Evolutionary conservation across 345 rosid species (phyloP).

Genomic region (Aethionema arabicum): DNA sequence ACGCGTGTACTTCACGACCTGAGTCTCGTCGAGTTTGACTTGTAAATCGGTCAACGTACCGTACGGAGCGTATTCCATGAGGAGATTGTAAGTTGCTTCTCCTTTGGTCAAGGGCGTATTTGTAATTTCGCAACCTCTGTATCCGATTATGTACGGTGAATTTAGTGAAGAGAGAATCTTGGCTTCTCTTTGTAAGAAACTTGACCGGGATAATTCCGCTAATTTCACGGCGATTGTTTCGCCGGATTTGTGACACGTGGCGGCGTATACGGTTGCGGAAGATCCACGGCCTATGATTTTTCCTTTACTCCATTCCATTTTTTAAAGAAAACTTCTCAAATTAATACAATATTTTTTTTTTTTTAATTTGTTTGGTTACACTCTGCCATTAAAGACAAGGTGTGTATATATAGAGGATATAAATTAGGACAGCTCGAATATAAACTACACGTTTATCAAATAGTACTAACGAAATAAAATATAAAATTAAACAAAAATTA

Average conservation of each 20-base stretch:
- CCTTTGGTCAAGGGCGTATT: conserved; percentile 33
- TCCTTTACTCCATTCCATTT: conserved; percentile 73
- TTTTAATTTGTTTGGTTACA: conserved; percentile 16
- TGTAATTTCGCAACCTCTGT: conserved; percentile 57
- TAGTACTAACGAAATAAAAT: no score
- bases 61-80: conserved; percentile 62
- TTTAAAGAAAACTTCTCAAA: background rate
- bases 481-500: no score
- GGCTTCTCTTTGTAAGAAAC: conserved; percentile 55
- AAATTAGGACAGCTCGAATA: no score
- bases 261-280: conserved; percentile 65
- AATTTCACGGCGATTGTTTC: conserved; percentile 68
- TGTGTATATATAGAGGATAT: conserved; percentile 25
- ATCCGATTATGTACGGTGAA: conserved; percentile 54
- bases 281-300: conserved; percentile 66
- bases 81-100: conserved; percentile 49
- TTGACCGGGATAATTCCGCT: conserved; percentile 41
- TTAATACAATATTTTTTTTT: background rate
- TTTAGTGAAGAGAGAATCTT: conserved; percentile 45
- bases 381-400: conserved; percentile 12
- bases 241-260: conserved; percentile 43
- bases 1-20: conserved; percentile 45
- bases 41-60: conserved; percentile 51
- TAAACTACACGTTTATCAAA: no score
- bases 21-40: conserved; percentile 38